Percentiles rank a stretch among this genome's conserved stretches.
Conservation (phyloP, 2,329 filamentous ascomycete species). For the Ophiobolus disseminans region DNA sequence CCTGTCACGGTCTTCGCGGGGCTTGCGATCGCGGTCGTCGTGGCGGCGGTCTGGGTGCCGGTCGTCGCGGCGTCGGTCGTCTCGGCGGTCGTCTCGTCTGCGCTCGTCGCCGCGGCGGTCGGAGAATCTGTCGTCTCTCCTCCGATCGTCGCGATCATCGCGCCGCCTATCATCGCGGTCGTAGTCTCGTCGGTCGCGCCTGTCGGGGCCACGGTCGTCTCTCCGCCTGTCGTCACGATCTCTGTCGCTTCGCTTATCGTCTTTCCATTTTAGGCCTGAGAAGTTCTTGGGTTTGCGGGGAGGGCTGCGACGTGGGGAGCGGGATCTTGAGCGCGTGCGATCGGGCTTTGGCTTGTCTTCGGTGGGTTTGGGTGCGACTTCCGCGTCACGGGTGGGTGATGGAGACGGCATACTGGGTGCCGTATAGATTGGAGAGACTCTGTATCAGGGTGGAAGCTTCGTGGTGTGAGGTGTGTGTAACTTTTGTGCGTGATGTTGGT, state of each 20-base stretch:
- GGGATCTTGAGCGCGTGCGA: slow-evolving; percentile 37
- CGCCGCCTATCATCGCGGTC: slow-evolving; percentile 10
- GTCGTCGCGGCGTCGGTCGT: slow-evolving; percentile 19
- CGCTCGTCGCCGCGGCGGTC: slow-evolving; percentile 50
- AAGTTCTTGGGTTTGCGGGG: slow-evolving; percentile 47
- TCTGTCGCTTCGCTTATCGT: slow-evolving; percentile 37
- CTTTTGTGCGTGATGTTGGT: background rate
- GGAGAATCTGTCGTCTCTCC: slow-evolving; percentile 39
- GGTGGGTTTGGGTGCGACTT: background rate
- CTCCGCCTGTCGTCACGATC: slow-evolving; percentile 51
- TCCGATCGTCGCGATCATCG: slow-evolving; percentile 52
- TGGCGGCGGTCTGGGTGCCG: background rate
- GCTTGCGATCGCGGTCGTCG: slow-evolving; percentile 7
- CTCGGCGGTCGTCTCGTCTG: slow-evolving; percentile 13
- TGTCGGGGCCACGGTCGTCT: slow-evolving; percentile 45
- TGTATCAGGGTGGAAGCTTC: background rate
- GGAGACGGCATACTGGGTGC: slow-evolving; percentile 22
- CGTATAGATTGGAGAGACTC: background rate
- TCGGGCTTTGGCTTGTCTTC: slow-evolving; percentile 8
- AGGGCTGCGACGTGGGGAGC: slow-evolving; percentile 37
- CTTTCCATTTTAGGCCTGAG: slow-evolving; percentile 67
- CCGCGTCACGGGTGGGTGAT: slow-evolving; percentile 18
- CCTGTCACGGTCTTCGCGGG: slow-evolving; percentile 20
- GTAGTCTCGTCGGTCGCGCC: slow-evolving; percentile 20
- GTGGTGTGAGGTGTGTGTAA: background rate